A percentile compares a stretch with the other conserved stretches of the same genome.
Conservation (phyloP, 2,329 filamentous ascomycete species). For the Neofusicoccum cordaticola region DNA sequence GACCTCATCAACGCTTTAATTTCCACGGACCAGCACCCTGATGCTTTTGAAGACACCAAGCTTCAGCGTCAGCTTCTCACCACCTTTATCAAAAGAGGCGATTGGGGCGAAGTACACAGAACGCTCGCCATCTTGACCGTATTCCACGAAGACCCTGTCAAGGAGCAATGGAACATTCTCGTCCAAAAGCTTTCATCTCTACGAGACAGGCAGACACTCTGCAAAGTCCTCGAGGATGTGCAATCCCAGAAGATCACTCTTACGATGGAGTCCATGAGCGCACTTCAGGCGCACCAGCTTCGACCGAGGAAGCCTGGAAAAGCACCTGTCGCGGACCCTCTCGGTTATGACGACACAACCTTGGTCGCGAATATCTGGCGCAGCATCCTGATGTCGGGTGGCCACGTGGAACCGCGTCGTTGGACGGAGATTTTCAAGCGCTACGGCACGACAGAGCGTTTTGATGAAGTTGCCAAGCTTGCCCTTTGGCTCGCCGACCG, state of each 20-base stretch:
- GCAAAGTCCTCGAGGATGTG: constrained; percentile 50
- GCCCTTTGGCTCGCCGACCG: constrained; percentile 50
- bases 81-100: constrained; percentile 49
- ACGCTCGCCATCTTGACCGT: constrained; percentile 55
- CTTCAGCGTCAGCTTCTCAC: constrained; percentile 56
- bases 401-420: constrained; percentile 39
- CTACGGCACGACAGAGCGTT: constrained; percentile 55
- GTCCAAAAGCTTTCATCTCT: constrained; percentile 34
- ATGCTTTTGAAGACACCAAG: constrained; percentile 56
- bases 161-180: constrained; percentile 47
- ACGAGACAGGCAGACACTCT: constrained; percentile 29
- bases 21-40: constrained; percentile 63
- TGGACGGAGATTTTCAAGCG: constrained; percentile 61
- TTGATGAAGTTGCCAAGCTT: constrained; percentile 52
- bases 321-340: background rate
- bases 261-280: constrained; percentile 43
- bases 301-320: background rate
- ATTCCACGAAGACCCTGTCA: constrained; percentile 34
- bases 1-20: constrained; percentile 53
- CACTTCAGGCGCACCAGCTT: constrained; percentile 36
- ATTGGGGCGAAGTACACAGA: constrained; percentile 54
- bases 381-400: constrained; percentile 45
- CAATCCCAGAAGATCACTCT: constrained; percentile 42
- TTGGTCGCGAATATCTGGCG: constrained; percentile 50
- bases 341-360: constrained; percentile 33